A percentile compares a stretch with the other conserved stretches of the same genome.
Evolutionary conservation across 208 protist species (phyloP).

Genomic region (Acanthamoeba triangularis): DNA sequence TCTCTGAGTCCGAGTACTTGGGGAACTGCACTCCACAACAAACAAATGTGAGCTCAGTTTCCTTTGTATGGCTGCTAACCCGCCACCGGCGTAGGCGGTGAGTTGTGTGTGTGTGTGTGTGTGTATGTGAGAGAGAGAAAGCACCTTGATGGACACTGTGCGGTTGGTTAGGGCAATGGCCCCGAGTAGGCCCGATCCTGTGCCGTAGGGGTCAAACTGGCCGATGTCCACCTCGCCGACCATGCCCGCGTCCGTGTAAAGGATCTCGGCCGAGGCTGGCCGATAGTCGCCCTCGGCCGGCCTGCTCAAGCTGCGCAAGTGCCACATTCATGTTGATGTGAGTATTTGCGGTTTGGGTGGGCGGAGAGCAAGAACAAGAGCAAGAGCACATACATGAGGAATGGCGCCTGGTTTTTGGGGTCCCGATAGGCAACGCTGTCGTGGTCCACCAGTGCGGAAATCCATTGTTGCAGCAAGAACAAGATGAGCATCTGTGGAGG

Average conservation of each 20-base stretch:
- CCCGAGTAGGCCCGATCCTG: slow-evolving; percentile 45
- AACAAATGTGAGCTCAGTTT: neutral
- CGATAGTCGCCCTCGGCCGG: neutral
- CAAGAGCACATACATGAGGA: slow-evolving; percentile 41
- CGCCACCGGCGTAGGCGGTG: neutral
- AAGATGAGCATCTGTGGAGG: slow-evolving; percentile 54
- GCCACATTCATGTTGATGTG: neutral
- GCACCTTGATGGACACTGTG: slow-evolving; percentile 52
- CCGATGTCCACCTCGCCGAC: neutral
- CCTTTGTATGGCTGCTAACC: neutral
- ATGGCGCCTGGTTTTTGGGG: neutral
- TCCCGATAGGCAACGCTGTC: neutral
- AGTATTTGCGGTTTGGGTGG: no score
- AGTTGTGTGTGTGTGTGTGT: neutral
- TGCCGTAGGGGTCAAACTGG: slow-evolving; percentile 27
- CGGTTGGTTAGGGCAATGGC: neutral
- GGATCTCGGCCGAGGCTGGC: neutral
- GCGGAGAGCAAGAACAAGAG: neutral
- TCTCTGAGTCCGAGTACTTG: neutral
- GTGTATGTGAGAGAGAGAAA: neutral
- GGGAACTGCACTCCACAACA: slow-evolving; percentile 10
- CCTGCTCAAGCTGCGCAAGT: neutral
- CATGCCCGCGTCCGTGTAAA: neutral
- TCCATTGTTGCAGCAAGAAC: slow-evolving; percentile 66
- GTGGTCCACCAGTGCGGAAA: neutral